Percentiles rank a stretch among this genome's conserved stretches.
phyloP scores from a whole-genome alignment of 345 rosid species.

The Passiflora organensis region DNA sequence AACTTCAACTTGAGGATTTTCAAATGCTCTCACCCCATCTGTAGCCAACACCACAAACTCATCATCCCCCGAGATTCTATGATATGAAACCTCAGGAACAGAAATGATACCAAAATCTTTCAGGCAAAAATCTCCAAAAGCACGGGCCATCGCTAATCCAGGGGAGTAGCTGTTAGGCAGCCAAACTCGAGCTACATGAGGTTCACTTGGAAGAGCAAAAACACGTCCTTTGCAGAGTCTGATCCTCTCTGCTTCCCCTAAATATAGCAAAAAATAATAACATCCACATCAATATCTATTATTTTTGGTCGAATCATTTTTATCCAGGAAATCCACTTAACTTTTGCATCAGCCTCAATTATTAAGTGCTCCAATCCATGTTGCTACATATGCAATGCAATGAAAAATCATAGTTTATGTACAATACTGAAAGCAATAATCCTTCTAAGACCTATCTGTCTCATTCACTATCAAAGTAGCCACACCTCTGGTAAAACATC shows the following conservation, averaged over 20 bases:
- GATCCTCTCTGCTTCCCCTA: slow-evolving; percentile 18
- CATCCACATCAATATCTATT: too few species aligned
- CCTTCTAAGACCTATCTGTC: too few species aligned
- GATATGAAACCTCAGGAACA: slow-evolving; percentile 11
- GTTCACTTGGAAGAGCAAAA: slow-evolving; percentile 8
- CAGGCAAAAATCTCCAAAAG: slow-evolving; percentile 17
- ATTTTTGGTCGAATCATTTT: not conserved
- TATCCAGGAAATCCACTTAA: not conserved
- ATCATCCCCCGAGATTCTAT: slow-evolving; percentile 1
- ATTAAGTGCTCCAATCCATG: not conserved
- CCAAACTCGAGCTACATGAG: slow-evolving; percentile 12
- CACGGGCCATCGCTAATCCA: slow-evolving; percentile 18
- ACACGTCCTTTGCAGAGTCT: slow-evolving; percentile 10
- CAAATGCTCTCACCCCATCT: slow-evolving; percentile 9
- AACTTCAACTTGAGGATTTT: not conserved
- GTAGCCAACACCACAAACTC: slow-evolving; percentile 16
- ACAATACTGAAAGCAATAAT: too few species aligned
- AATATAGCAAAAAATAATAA: not conserved
- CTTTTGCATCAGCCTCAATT: not conserved
- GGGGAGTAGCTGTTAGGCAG: slow-evolving; percentile 13
- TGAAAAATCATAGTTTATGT: not conserved
- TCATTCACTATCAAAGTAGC: too few species aligned
- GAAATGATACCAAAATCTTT: slow-evolving; percentile 15
- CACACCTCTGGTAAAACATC: not conserved
- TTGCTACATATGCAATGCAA: not conserved